phyloP scores from a whole-genome alignment of 129 eudicot genomes.

The Chrysanthemum makinoi region DNA sequence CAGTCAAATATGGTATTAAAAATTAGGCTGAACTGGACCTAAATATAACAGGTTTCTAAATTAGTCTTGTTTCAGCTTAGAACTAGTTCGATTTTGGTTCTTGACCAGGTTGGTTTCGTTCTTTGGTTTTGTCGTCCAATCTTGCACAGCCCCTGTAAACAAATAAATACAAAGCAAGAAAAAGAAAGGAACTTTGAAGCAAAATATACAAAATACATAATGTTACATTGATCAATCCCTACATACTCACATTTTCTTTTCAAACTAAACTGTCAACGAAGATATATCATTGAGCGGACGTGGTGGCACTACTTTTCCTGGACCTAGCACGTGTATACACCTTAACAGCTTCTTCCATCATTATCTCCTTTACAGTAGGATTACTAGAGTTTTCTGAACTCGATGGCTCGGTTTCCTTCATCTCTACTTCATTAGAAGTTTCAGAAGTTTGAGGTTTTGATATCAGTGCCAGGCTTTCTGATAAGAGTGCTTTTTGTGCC shows the following conservation, averaged over 20 bases:
- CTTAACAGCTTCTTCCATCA: slow-evolving; percentile 51
- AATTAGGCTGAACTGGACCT: too few species aligned
- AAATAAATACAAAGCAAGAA: background rate
- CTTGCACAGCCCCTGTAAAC: background rate
- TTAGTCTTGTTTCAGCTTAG: too few species aligned
- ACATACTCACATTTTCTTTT: slow-evolving; percentile 35
- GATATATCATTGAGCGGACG: slow-evolving; percentile 27
- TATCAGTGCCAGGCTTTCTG: slow-evolving; percentile 30
- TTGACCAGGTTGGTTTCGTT: too few species aligned
- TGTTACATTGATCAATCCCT: slow-evolving; percentile 33
- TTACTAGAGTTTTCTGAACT: slow-evolving; percentile 24
- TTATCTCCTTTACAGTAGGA: slow-evolving; percentile 37
- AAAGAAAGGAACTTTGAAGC: background rate
- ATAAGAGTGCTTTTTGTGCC: slow-evolving; percentile 36
- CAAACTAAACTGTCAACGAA: slow-evolving; percentile 16
- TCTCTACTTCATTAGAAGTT: slow-evolving; percentile 33
- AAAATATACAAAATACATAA: slow-evolving; percentile 26
- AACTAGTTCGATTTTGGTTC: too few species aligned
- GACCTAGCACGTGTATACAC: slow-evolving; percentile 57
- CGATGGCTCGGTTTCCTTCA: slow-evolving; percentile 31
- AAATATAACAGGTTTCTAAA: too few species aligned
- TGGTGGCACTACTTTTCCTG: slow-evolving; percentile 40
- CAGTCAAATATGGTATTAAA: too few species aligned
- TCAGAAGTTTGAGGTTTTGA: slow-evolving; percentile 22
- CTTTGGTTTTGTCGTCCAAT: too few species aligned